Base-by-base conservation (phyloP, 2,329 filamentous ascomycete species). In the Metarhizium rileyi region DNA sequence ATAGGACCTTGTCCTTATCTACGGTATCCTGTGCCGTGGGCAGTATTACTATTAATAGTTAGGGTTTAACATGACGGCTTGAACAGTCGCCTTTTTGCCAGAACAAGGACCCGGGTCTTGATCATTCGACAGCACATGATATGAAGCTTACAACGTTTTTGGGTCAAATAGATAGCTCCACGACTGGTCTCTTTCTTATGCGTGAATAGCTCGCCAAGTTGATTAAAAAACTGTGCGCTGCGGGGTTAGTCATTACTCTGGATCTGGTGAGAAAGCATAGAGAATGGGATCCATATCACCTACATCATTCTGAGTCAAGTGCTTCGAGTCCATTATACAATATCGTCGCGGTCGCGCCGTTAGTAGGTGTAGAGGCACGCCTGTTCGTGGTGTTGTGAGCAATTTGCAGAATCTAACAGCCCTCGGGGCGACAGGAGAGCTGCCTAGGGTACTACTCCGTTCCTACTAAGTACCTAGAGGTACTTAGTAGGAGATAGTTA, bases 121-220 rank as follows among this genome's bases (percentile, higher is more conserved):
- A 42, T 18, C 7, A 12, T 9, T 23, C 8, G 12, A 42, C 5
- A 14, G 5, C 5, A 14, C 1, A 42, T 20, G 20, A 47, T 20
- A 44, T 40, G 6, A 12, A 10, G 62, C 77, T 54, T 74, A 87
- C 85, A 67, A 69, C 86, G 77, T 65, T 91, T 91, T 63, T 94
- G 87, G 47, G 79, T 84, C 51, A 94, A 72, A 66, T 80, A 84
- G 56, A 94, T 73, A 46, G 82, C 81, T 59, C 86, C 86, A 66
- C 89, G 84, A 59, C 84, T 78, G 64, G 83, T 83, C 60, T 78
- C 74, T 61, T 84, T 84, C 53, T 78, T 78, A 55, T 75, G 66
- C 53, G 79, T 74, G 68, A 93, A 86, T 55, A 91, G 80, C 59
- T 81, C 74, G 47, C 72, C 70, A 55, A 91, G 76, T 61, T 77